phyloP scores from a whole-genome alignment of 1,139 yeast species.

The Diutina sp. region DNA sequence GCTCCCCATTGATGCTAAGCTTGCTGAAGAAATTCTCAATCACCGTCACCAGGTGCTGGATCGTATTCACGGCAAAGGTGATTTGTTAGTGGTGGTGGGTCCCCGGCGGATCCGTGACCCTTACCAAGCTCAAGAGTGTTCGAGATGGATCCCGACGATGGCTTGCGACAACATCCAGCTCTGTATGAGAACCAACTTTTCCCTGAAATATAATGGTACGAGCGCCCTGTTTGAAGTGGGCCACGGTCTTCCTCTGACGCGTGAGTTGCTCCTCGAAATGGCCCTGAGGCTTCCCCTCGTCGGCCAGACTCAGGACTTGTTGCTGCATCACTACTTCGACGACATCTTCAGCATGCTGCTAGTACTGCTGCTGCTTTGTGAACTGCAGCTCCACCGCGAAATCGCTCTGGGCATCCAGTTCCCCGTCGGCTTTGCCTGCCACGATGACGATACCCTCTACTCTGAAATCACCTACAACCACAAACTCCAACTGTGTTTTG shows the following conservation, averaged over 20 bases:
- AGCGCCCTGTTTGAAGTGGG: not conserved
- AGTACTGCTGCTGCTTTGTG: slow-evolving; percentile 22
- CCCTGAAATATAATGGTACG: not conserved
- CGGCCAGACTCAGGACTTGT: slow-evolving; percentile 29
- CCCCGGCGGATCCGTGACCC: not conserved
- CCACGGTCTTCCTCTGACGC: slow-evolving; percentile 26
- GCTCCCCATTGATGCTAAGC: not conserved
- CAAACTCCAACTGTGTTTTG: slow-evolving; percentile 8
- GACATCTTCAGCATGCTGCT: slow-evolving; percentile 29
- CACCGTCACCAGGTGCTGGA: not conserved
- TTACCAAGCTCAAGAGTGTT: not conserved
- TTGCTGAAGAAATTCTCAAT: not conserved
- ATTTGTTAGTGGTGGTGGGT: not conserved
- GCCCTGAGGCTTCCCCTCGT: slow-evolving; percentile 25
- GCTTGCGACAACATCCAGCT: not conserved
- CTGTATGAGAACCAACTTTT: not conserved
- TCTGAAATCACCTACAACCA: slow-evolving; percentile 3
- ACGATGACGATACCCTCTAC: slow-evolving; percentile 10
- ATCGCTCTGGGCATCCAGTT: slow-evolving; percentile 31
- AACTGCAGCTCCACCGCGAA: slow-evolving; percentile 35
- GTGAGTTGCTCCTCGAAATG: slow-evolving; percentile 22
- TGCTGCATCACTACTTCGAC: slow-evolving; percentile 33
- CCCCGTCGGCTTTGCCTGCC: slow-evolving; percentile 28
- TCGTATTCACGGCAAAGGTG: not conserved
- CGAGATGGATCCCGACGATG: slow-evolving; percentile 2